Percentiles rank a stretch among this genome's conserved stretches.
Conservation (phyloP, 2,329 filamentous ascomycete genomes). For the Aureobasidium subglaciale region DNA sequence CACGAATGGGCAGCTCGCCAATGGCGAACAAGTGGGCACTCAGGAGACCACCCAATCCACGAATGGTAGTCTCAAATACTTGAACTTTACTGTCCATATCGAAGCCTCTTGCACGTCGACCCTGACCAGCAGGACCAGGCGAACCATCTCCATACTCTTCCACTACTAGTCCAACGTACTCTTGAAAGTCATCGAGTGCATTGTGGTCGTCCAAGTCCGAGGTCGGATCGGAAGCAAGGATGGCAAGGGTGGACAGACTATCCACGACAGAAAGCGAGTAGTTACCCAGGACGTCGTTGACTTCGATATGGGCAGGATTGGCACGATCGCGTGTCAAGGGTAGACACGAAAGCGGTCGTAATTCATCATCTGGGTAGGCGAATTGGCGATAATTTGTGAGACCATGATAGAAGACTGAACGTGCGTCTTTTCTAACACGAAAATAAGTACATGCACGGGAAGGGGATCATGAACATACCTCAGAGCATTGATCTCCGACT, state of each 20-base stretch:
- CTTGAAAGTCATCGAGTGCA: constrained; percentile 59
- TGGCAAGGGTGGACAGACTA: constrained; percentile 87
- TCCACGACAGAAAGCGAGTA: constrained; percentile 95
- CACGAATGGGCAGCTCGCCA: constrained; percentile 78
- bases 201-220: constrained; percentile 48
- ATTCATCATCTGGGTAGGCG: constrained; percentile 93
- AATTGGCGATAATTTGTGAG: constrained; percentile 90
- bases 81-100: constrained; percentile 97
- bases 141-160: constrained; percentile 81
- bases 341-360: constrained; percentile 77
- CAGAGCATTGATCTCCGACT: constrained; percentile 34
- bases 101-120: constrained; percentile 70
- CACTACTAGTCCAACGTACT: constrained; percentile 69
- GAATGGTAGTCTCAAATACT: constrained; percentile 95
- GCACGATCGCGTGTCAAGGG: constrained; percentile 77
- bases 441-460: background rate
- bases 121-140: constrained; percentile 58
- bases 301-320: constrained; percentile 71
- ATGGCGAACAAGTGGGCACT: constrained; percentile 91
- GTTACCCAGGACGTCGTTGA: constrained; percentile 95
- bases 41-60: constrained; percentile 81
- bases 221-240: constrained; percentile 70
- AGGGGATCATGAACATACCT: constrained; percentile 24
- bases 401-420: constrained; percentile 90
- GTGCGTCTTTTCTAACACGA: constrained; percentile 36